phyloP scores from a whole-genome alignment of 495 filamentous ascomycete genomes.

The Aspergillus affinis region DNA sequence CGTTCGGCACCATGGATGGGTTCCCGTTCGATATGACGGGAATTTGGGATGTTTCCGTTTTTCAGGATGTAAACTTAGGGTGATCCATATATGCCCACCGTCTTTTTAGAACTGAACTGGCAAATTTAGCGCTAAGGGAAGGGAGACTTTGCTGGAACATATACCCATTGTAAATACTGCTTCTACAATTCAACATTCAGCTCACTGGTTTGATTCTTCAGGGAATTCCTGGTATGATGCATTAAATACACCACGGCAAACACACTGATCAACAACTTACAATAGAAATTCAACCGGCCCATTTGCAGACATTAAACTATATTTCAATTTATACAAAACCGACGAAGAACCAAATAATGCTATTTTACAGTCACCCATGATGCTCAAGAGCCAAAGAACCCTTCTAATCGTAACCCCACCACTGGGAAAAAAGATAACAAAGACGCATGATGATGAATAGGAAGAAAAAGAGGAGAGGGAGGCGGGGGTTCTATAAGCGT shows the following conservation, averaged over 20 bases:
- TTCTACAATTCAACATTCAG: background rate
- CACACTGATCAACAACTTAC: slow-evolving; percentile 4
- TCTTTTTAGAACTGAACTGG: background rate
- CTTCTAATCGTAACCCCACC: slow-evolving; percentile 9
- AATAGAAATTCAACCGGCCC: background rate
- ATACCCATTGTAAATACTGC: background rate
- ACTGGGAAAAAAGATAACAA: slow-evolving; percentile 12
- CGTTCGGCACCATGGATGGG: slow-evolving; percentile 51
- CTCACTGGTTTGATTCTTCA: background rate
- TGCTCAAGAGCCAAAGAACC: slow-evolving; percentile 16
- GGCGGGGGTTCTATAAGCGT: background rate
- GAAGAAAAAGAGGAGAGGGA: slow-evolving; percentile 10
- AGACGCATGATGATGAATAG: slow-evolving; percentile 14
- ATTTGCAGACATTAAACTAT: slow-evolving; percentile 12
- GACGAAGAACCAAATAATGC: slow-evolving; percentile 32
- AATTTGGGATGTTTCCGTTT: slow-evolving; percentile 51
- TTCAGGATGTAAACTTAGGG: slow-evolving; percentile 46
- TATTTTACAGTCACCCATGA: slow-evolving; percentile 45
- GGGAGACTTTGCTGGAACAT: background rate
- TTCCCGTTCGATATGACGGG: slow-evolving; percentile 54
- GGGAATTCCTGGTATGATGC: background rate
- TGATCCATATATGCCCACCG: slow-evolving; percentile 12
- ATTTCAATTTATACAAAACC: slow-evolving; percentile 41
- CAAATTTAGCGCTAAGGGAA: background rate
- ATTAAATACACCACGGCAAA: background rate